Percentiles rank a stretch among this genome's conserved stretches.
phyloP scores from a whole-genome alignment of 208 protist genomes.

The Trypanosoma melophagium region DNA sequence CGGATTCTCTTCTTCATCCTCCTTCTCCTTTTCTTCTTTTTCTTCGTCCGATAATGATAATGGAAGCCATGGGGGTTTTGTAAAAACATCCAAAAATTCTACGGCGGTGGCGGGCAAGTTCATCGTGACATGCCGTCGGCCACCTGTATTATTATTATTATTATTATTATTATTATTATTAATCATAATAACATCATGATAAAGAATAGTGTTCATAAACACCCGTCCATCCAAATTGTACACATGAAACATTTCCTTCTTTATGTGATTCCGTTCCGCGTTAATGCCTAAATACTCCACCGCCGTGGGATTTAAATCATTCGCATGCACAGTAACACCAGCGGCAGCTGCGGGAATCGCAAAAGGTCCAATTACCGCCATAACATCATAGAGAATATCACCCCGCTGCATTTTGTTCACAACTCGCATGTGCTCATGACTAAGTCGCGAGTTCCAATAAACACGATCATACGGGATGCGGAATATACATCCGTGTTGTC shows the following conservation, averaged over 20 bases:
- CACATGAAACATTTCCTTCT: conserved; percentile 40
- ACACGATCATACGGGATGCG: conserved; percentile 96
- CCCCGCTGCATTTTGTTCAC: conserved; percentile 68
- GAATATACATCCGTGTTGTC: conserved; percentile 94
- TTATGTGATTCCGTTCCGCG: conserved; percentile 84
- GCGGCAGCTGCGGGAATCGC: conserved; percentile 93
- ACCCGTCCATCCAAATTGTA: conserved; percentile 95
- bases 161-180: neutral
- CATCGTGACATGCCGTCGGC: conserved; percentile 94
- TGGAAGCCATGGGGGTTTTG: conserved; percentile 31
- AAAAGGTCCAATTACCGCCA: conserved; percentile 98
- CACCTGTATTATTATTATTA: neutral
- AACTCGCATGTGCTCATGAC: conserved; percentile 93
- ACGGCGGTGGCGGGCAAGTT: conserved; percentile 96
- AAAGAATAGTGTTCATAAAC: conserved; percentile 89
- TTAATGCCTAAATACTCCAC: conserved; percentile 92
- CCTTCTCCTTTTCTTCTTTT: neutral
- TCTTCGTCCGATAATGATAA: neutral
- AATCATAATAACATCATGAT: conserved; percentile 33
- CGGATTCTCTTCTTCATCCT: neutral
- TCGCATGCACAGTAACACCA: conserved; percentile 90
- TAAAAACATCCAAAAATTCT: conserved; percentile 94
- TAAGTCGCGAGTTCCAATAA: conserved; percentile 98
- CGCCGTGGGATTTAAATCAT: conserved; percentile 97
- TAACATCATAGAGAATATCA: conserved; percentile 93